Evolutionary conservation across 805 yeast species (phyloP), one percentile per base, ranked within the genome.

Genomic region (Myxozyma neotropica): DNA sequence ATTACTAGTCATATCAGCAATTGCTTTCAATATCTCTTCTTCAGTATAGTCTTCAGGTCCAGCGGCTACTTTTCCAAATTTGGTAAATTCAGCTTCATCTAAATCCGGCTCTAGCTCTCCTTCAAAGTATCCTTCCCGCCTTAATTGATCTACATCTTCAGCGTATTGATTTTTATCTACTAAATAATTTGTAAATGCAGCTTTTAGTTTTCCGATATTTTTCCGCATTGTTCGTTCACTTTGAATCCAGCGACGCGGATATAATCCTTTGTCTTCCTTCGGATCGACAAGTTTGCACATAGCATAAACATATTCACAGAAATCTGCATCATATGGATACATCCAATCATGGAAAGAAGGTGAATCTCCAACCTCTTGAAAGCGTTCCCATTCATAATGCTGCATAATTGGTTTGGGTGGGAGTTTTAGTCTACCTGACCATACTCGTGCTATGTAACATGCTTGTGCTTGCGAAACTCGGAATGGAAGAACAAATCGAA

Each of bases 401-500:
- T 68, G 64, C 83, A 84, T 85, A n/a, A 75, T 79, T 24, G 73
- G 74, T 17, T 65, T 61, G 0, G 78, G 43, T 1, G 91, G 90
- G 13, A 85, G 71, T 15, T 64, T 12, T 1, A 88, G 70, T 44
- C 83, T 76, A 0, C 85, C 85, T 3, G 82, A 71, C 74, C 87
- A 83, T 1, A 84, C 83, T 58, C 90, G 77, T 1, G 88, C 81
- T 31, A 88, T 75, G 68, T 85, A 79, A 6, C 84, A 77, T 0
- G 87, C 89, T 38, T 61, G 63, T 6, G 69, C 66, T 59, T 80
- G 83, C 15, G 87, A 80, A 0, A 81, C 73, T 53, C 88, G 78
- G 61, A 85, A 84, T 4, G 90, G 88, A 0, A 86, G 73, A 3
- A 84, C 83, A 62, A 82, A 80, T 40, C 83, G 76, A 1, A 88